Evolutionary conservation across 2,329 filamentous ascomycete species (phyloP).

Genomic region (Lachnellula hyalina): DNA sequence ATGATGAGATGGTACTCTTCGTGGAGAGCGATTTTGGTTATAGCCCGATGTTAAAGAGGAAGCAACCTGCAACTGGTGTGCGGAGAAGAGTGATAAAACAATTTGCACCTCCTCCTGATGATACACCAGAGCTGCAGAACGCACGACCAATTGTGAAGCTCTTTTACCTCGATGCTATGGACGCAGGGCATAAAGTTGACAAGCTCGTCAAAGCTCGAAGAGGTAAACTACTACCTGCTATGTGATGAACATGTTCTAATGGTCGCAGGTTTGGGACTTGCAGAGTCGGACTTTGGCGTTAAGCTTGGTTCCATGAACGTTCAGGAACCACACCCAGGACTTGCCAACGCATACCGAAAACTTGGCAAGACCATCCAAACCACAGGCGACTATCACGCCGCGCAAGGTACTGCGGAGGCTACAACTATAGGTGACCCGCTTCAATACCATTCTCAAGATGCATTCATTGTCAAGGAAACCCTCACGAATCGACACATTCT

Average conservation of each 20-base stretch:
- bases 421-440: slow-evolving; percentile 91
- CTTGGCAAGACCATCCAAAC: slow-evolving; percentile 90
- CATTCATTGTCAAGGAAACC: slow-evolving; percentile 97
- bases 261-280: slow-evolving; percentile 73
- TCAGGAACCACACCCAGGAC: slow-evolving; percentile 83
- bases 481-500: slow-evolving; percentile 96
- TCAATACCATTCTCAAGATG: slow-evolving; percentile 90
- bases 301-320: slow-evolving; percentile 82
- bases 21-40: slow-evolving; percentile 99
- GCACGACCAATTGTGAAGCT: slow-evolving; percentile 88
- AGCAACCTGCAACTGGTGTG: slow-evolving; percentile 94
- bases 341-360: slow-evolving; percentile 88
- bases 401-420: slow-evolving; percentile 93
- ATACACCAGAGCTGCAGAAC: slow-evolving; percentile 89
- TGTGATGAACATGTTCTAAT: slow-evolving; percentile 28
- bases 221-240: slow-evolving; percentile 51
- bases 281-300: slow-evolving; percentile 89
- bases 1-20: slow-evolving; percentile 96
- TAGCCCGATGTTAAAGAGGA: slow-evolving; percentile 89
- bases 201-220: slow-evolving; percentile 85
- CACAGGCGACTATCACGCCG: slow-evolving; percentile 90
- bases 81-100: slow-evolving; percentile 95
- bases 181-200: slow-evolving; percentile 94
- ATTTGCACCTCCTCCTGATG: slow-evolving; percentile 94
- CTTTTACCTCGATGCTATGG: slow-evolving; percentile 94